Evolutionary conservation across 2,329 filamentous ascomycete genomes (phyloP).

Genomic region (Curvularia lunata): DNA sequence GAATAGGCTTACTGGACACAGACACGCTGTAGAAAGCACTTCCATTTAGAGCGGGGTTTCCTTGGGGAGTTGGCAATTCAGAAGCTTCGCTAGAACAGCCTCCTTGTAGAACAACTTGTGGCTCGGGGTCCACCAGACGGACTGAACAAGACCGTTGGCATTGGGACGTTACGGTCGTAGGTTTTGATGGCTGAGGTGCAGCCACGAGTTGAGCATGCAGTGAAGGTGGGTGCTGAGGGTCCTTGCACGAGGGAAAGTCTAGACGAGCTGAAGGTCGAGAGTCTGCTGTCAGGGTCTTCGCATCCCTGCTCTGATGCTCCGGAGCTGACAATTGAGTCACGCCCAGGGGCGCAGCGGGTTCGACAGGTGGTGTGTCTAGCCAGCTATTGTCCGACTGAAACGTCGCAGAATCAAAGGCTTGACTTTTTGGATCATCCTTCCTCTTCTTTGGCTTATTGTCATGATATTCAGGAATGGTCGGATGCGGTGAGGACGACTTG

Average conservation of each 20-base stretch:
- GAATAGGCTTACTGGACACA: slow-evolving; percentile 21
- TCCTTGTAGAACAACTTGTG: slow-evolving; percentile 29
- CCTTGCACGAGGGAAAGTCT: slow-evolving; percentile 5
- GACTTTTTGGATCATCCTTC: slow-evolving; percentile 8
- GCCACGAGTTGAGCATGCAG: slow-evolving; percentile 6
- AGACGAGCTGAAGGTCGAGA: slow-evolving; percentile 16
- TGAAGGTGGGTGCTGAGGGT: slow-evolving; percentile 8
- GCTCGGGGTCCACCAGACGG: slow-evolving; percentile 26
- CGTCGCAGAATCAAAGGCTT: slow-evolving; percentile 2
- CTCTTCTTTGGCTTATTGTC: slow-evolving; percentile 12
- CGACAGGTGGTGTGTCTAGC: slow-evolving; percentile 2
- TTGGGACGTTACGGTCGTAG: slow-evolving; percentile 19
- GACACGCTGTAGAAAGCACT: slow-evolving; percentile 35
- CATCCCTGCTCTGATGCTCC: slow-evolving; percentile 23
- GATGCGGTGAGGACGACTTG: slow-evolving; percentile 25
- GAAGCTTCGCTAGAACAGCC: slow-evolving; percentile 19
- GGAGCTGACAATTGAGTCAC: not conserved
- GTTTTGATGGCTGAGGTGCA: slow-evolving; percentile 19
- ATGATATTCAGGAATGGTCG: slow-evolving; percentile 11
- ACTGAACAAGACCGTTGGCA: slow-evolving; percentile 25
- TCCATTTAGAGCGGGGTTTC: slow-evolving; percentile 29
- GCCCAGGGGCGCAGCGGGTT: slow-evolving; percentile 7
- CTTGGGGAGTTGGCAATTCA: slow-evolving; percentile 23
- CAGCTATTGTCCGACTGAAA: not conserved
- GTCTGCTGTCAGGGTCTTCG: slow-evolving; percentile 10